Evolutionary conservation across 371 early-diverging fungal species (phyloP).

Genomic region (Saksenaea oblongispora): DNA sequence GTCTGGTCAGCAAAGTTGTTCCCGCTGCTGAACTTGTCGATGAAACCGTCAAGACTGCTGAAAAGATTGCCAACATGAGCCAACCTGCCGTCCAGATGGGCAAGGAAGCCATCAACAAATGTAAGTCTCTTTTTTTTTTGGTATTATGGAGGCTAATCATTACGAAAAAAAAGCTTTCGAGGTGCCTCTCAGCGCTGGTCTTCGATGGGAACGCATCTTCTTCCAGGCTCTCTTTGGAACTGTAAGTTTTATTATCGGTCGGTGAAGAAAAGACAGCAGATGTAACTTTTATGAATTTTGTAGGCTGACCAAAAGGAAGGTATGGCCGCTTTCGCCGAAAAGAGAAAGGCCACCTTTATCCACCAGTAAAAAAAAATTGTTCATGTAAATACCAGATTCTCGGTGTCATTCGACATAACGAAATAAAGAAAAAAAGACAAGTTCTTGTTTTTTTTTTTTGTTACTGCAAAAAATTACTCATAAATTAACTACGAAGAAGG

Average conservation of each 20-base stretch:
- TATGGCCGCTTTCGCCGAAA: constrained; percentile 95
- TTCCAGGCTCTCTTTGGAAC: constrained; percentile 95
- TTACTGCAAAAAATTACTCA: neutral
- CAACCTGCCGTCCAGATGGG: constrained; percentile 91
- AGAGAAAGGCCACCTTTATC: constrained; percentile 88
- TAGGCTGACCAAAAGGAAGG: constrained; percentile 96
- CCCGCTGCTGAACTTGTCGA: constrained; percentile 88
- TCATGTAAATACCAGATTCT: too few species aligned
- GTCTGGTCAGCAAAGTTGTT: constrained; percentile 89
- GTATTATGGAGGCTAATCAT: neutral
- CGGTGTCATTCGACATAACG: neutral
- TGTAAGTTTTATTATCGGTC: constrained; percentile 47
- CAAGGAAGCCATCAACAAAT: constrained; percentile 95
- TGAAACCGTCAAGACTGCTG: constrained; percentile 89
- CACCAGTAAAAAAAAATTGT: constrained; percentile 64
- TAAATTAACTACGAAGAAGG: neutral
- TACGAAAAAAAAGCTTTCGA: constrained; percentile 75
- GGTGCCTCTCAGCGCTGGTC: constrained; percentile 80
- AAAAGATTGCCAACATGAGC: constrained; percentile 83
- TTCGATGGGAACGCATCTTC: constrained; percentile 90
- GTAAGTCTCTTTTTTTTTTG: constrained; percentile 34
- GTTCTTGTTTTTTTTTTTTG: neutral
- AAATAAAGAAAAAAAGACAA: neutral
- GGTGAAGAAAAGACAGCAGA: too few species aligned
- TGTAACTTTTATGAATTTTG: constrained; percentile 1